Conservation (phyloP, 2,329 filamentous ascomycete genomes). For the Polytolypa hystricis region DNA sequence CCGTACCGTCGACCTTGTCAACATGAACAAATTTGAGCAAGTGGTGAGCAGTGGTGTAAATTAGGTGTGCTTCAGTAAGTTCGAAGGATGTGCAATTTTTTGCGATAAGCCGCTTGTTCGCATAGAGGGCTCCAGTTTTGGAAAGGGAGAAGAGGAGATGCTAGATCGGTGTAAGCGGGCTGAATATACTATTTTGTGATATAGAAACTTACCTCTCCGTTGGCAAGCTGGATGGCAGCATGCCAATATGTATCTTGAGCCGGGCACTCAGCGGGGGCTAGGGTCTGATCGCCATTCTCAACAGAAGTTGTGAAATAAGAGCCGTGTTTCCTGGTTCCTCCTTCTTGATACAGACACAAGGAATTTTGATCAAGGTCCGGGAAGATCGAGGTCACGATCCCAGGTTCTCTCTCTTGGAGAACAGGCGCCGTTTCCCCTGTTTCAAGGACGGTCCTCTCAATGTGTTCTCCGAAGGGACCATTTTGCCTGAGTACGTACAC, state of each 20-base stretch:
- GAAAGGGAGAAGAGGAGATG: slow-evolving; percentile 54
- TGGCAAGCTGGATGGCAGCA: slow-evolving; percentile 24
- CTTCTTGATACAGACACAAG: slow-evolving; percentile 28
- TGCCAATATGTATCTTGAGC: slow-evolving; percentile 29
- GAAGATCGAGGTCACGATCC: slow-evolving; percentile 28
- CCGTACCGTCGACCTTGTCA: slow-evolving; percentile 50
- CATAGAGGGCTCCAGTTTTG: slow-evolving; percentile 65
- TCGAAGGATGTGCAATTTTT: slow-evolving; percentile 90
- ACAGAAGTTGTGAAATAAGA: slow-evolving; percentile 23
- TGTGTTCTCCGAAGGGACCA: slow-evolving; percentile 19
- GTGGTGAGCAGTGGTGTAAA: slow-evolving; percentile 88
- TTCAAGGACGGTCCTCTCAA: slow-evolving; percentile 25
- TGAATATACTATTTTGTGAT: not conserved
- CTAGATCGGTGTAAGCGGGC: slow-evolving; percentile 21
- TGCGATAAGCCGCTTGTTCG: slow-evolving; percentile 59
- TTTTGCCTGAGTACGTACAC: slow-evolving; percentile 32
- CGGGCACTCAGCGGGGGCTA: slow-evolving; percentile 18
- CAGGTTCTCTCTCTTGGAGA: slow-evolving; percentile 22
- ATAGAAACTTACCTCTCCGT: slow-evolving; percentile 26
- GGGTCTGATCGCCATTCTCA: slow-evolving; percentile 10
- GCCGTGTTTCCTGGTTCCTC: slow-evolving; percentile 16
- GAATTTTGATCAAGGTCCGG: slow-evolving; percentile 20
- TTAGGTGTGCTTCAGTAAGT: slow-evolving; percentile 67
- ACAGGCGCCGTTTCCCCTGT: slow-evolving; percentile 21
- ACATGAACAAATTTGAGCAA: slow-evolving; percentile 91